Evolutionary conservation across 2,329 filamentous ascomycete genomes (phyloP).

Genomic region (Curvularia hawaiiensis): DNA sequence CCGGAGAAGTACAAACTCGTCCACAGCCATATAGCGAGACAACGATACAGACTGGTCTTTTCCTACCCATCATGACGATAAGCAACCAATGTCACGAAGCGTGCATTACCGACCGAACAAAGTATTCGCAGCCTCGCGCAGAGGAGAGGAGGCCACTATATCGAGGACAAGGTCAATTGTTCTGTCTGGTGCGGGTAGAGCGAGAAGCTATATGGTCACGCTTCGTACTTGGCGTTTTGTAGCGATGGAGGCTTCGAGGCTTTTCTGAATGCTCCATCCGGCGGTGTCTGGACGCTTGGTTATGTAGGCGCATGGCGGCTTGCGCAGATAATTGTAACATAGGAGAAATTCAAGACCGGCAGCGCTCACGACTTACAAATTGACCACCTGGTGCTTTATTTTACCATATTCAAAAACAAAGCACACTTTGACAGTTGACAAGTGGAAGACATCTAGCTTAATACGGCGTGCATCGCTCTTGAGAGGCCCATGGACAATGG

Average conservation of each 20-base stretch:
- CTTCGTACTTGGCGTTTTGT: constrained; percentile 31
- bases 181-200: constrained; percentile 22
- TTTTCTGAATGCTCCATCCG: constrained; percentile 32
- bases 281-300: constrained; percentile 34
- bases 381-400: neutral
- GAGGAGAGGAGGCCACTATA: constrained; percentile 18
- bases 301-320: constrained; percentile 33
- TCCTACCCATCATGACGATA: constrained; percentile 9
- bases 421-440: neutral
- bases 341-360: constrained; percentile 26
- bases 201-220: constrained; percentile 19
- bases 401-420: neutral
- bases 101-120: constrained; percentile 20
- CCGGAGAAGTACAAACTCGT: constrained; percentile 41
- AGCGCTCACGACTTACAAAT: constrained; percentile 1
- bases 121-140: constrained; percentile 18
- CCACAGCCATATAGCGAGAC: constrained; percentile 28
- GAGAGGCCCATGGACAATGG: neutral
- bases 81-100: constrained; percentile 12
- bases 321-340: constrained; percentile 40
- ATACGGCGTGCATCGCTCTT: neutral
- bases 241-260: constrained; percentile 39
- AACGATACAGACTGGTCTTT: constrained; percentile 2
- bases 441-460: too few species aligned
- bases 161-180: constrained; percentile 22